Base-by-base conservation (phyloP, 345 rosid species). In the Citrus unshiu region DNA sequence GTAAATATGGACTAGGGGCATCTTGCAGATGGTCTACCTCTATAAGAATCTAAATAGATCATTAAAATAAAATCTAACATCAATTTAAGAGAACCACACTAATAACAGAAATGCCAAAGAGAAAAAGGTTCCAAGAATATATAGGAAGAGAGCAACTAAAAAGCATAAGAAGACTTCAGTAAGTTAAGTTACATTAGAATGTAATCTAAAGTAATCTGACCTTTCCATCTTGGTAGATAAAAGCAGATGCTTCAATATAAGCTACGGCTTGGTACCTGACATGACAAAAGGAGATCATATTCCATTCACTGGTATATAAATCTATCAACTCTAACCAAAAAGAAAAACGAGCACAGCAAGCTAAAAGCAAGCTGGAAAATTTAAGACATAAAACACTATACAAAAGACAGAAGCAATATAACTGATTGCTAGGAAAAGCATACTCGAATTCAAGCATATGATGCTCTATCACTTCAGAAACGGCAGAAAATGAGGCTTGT, bases 11-110 rank as follows among this genome's bases (percentile, higher is more conserved):
- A 82, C 87, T 85, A 24, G 93, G 87, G 73, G 80, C 85, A 79
- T 92, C 98, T 91, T 93, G 94, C 74, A 97, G 93, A 85, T 91
- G 95, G 85, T 97, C 98, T 74, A 93, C 97, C 90, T 97, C 99
- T 46, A 93, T 84, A 51, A 97, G 97, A 81, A 97, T 90, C 98
- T 93, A 58, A 70, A 82, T 24, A 71, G 72, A 66, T 58, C 72
- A 71, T 43, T 73, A 78, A 54, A 68, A 76, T 24, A 51, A 71
- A 76, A 60, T 51, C 73, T 57, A 63, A 68, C 19, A 74, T 27
- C 22, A 64, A 57, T 63, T 57, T 21, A 59, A 24, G 58, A 59
- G 79, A 56, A 21, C 46, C 59, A 46, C 13, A 9, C 49, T 25
- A 27, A 46, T n/a, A 34, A 74, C 25, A 77, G 39, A 80, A 16